Evolutionary conservation across 2,329 filamentous ascomycete species (phyloP).

Genomic region (Lizonia empirigonia): DNA sequence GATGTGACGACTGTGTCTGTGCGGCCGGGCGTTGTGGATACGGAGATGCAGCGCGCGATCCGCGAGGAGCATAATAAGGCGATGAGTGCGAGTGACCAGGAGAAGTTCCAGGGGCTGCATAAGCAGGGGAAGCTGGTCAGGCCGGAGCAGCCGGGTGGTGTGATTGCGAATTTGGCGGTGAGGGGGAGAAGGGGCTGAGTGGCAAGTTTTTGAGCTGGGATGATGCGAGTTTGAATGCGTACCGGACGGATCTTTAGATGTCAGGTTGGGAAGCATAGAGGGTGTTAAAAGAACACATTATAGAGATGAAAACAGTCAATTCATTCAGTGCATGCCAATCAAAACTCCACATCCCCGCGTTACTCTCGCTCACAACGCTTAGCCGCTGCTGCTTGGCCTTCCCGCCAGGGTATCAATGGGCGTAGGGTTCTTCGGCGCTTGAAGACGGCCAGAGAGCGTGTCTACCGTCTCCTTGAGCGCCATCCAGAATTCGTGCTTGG

Average conservation of each 20-base stretch:
- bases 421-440: conserved; percentile 23
- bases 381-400: conserved; percentile 21
- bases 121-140: conserved; percentile 73
- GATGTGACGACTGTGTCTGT: conserved; percentile 74
- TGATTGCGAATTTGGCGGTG: conserved; percentile 80
- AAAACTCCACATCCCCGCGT: not conserved
- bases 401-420: conserved; percentile 31
- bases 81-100: conserved; percentile 63
- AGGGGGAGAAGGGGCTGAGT: conserved; percentile 66
- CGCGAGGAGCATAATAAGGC: conserved; percentile 70
- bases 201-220: conserved; percentile 71
- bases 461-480: conserved; percentile 81
- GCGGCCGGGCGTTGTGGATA: conserved; percentile 82
- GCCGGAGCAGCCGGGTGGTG: conserved; percentile 82
- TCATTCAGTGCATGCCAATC: not conserved
- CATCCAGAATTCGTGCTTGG: conserved; percentile 85
- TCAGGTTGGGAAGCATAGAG: not conserved
- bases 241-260: conserved; percentile 28
- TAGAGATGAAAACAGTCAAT: too few relatives aligned
- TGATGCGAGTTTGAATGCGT: conserved; percentile 34
- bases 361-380: not conserved
- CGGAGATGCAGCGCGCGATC: conserved; percentile 86
- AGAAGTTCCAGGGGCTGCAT: conserved; percentile 72
- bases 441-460: conserved; percentile 69
- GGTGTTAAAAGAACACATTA: not conserved